Percentiles rank a stretch among this genome's conserved stretches.
Conservation (phyloP, 257 asterid genomes). For the Primulina huaijiensis region DNA sequence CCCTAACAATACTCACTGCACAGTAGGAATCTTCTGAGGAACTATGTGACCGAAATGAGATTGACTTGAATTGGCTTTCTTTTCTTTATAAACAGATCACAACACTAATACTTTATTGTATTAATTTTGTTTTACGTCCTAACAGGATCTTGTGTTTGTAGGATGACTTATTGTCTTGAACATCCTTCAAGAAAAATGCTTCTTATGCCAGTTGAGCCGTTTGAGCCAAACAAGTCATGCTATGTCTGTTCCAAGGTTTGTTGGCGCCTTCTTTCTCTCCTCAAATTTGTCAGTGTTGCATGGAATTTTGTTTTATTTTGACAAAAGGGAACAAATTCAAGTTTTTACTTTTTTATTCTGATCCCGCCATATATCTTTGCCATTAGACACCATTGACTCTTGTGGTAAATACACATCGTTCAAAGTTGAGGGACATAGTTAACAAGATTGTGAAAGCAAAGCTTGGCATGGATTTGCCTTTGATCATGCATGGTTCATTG, state of each 20-base stretch:
- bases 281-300: neutral
- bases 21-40: constrained; percentile 1
- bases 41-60: constrained; percentile 2
- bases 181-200: constrained; percentile 91
- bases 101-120: neutral
- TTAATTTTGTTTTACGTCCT: constrained; percentile 1
- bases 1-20: neutral
- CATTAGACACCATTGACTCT: constrained; percentile 85
- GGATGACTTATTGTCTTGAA: constrained; percentile 98
- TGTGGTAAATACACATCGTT: constrained; percentile 67
- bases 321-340: neutral
- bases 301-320: constrained; percentile 7
- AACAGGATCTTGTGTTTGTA: constrained; percentile 31
- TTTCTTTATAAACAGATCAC: neutral
- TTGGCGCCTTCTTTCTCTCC: constrained; percentile 16
- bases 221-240: constrained; percentile 84
- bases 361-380: constrained; percentile 28
- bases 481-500: constrained; percentile 80
- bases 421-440: constrained; percentile 88
- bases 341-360: constrained; percentile 18
- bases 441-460: constrained; percentile 84
- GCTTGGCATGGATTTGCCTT: constrained; percentile 87
- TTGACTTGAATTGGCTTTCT: constrained; percentile 2
- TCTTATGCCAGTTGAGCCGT: constrained; percentile 95
- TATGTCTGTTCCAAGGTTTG: constrained; percentile 95